These are phyloP conservation scores for Pleurotus salmoneostramineus DNA, from an alignment of 768 basidiomycete genomes.

Conservation along the genomic window DNA sequence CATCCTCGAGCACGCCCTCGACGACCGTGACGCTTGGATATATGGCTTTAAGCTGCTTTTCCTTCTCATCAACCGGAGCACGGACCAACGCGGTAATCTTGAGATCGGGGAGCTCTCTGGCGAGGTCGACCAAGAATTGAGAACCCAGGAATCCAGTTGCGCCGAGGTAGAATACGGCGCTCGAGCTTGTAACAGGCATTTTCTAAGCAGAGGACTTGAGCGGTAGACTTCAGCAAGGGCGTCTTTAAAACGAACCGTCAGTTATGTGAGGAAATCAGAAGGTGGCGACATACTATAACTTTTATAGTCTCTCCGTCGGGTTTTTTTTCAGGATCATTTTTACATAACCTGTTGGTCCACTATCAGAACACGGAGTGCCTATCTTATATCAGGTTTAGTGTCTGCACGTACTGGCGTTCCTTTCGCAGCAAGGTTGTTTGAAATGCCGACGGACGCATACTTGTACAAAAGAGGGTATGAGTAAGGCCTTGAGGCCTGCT, in stretches of 20 bases:
- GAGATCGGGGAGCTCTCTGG: constrained; percentile 25
- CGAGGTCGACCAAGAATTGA: constrained; percentile 30
- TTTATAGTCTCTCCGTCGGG: background rate
- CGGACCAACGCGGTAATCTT: constrained; percentile 33
- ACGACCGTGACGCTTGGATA: constrained; percentile 30
- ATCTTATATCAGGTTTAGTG: background rate
- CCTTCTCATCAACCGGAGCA: constrained; percentile 23
- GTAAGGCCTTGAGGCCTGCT: background rate
- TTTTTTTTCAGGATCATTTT: background rate
- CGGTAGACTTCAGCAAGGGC: background rate
- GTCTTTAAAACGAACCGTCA: background rate
- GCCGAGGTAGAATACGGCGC: constrained; percentile 35
- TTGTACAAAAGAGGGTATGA: background rate
- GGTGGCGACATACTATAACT: background rate
- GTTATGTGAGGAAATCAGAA: background rate
- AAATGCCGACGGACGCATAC: background rate
- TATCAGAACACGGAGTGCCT: background rate
- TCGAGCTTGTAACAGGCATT: background rate
- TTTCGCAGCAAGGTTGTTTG: background rate
- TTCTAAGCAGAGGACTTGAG: background rate
- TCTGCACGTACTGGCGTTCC: background rate
- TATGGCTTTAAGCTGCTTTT: constrained; percentile 22
- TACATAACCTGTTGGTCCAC: background rate
- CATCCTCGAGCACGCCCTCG: constrained; percentile 35
- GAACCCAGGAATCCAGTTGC: constrained; percentile 41